phyloP scores from a whole-genome alignment of 2,329 filamentous ascomycete species.

The Colletotrichum sp. region DNA sequence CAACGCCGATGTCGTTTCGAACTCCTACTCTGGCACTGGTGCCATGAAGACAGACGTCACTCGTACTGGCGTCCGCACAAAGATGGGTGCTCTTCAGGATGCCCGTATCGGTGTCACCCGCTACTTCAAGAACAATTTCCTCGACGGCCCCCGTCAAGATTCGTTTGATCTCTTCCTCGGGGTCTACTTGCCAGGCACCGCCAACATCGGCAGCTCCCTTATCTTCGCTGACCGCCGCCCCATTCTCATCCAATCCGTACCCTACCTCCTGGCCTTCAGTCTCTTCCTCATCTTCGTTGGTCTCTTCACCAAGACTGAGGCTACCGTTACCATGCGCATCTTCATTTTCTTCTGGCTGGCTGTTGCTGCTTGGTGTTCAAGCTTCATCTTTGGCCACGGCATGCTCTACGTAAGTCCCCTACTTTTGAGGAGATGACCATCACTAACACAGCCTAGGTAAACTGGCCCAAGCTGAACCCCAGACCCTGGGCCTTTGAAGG shows the following conservation, averaged over 20 bases:
- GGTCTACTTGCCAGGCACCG: slow-evolving; percentile 76
- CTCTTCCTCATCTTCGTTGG: slow-evolving; percentile 82
- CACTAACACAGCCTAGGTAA: slow-evolving; percentile 67
- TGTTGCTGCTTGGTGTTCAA: slow-evolving; percentile 72
- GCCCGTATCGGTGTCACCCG: slow-evolving; percentile 86
- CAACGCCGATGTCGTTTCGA: slow-evolving; percentile 94
- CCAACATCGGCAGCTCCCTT: slow-evolving; percentile 72
- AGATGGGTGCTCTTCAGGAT: slow-evolving; percentile 83
- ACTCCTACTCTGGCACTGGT: slow-evolving; percentile 92
- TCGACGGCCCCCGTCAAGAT: slow-evolving; percentile 92
- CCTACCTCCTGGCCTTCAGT: slow-evolving; percentile 87
- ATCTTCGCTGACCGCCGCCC: slow-evolving; percentile 88
- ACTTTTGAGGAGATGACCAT: slow-evolving; percentile 9
- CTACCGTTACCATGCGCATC: slow-evolving; percentile 81
- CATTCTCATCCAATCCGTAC: slow-evolving; percentile 88
- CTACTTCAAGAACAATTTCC: slow-evolving; percentile 93
- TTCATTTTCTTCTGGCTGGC: slow-evolving; percentile 81
- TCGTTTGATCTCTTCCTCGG: slow-evolving; percentile 95
- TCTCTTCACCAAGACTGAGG: slow-evolving; percentile 72
- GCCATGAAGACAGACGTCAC: slow-evolving; percentile 99
- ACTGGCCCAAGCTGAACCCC: slow-evolving; percentile 97
- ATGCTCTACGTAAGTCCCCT: slow-evolving; percentile 84
- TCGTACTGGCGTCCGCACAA: slow-evolving; percentile 88
- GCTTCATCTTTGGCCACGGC: slow-evolving; percentile 83
- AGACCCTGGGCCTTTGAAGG: slow-evolving; percentile 86